Percentiles rank a stretch among this genome's conserved stretches.
Conservation (phyloP, 371 early-diverging fungal species). For the Fennellomyces sp. region DNA sequence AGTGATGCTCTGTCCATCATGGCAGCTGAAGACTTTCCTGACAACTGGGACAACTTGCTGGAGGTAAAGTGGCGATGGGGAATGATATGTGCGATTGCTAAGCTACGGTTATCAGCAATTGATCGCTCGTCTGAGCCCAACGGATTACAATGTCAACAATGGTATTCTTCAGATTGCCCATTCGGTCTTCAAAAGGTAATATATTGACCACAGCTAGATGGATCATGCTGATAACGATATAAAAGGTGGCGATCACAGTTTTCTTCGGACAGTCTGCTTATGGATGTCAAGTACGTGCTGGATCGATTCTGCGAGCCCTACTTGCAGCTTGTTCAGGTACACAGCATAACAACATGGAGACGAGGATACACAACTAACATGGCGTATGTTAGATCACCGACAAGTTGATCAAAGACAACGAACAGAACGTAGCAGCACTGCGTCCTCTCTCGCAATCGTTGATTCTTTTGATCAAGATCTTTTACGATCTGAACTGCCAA, state of each 20-base stretch:
- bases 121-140: constrained; percentile 73
- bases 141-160: constrained; percentile 83
- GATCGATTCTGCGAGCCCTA: constrained; percentile 82
- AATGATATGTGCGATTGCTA: too few species aligned
- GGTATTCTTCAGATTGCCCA: constrained; percentile 93
- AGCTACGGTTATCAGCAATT: constrained; percentile 63
- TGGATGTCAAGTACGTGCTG: constrained; percentile 91
- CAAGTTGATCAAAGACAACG: constrained; percentile 70
- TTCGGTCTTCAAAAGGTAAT: constrained; percentile 87
- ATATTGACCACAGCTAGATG: not conserved
- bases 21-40: constrained; percentile 91
- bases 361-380: not conserved
- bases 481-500: constrained; percentile 89
- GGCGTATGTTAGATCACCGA: constrained; percentile 70
- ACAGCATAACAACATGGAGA: too few species aligned
- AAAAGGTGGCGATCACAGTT: constrained; percentile 89
- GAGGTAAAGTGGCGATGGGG: constrained; percentile 51
- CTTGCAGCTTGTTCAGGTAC: constrained; percentile 78
- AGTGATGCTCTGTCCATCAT: constrained; percentile 92
- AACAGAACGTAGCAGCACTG: constrained; percentile 63
- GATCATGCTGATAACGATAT: not conserved
- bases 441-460: constrained; percentile 76
- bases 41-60: constrained; percentile 84
- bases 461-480: constrained; percentile 83
- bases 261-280: constrained; percentile 76